Evolutionary conservation across 148 eudicot species (phyloP).

Genomic region (Mesembryanthemum crystallinum): DNA sequence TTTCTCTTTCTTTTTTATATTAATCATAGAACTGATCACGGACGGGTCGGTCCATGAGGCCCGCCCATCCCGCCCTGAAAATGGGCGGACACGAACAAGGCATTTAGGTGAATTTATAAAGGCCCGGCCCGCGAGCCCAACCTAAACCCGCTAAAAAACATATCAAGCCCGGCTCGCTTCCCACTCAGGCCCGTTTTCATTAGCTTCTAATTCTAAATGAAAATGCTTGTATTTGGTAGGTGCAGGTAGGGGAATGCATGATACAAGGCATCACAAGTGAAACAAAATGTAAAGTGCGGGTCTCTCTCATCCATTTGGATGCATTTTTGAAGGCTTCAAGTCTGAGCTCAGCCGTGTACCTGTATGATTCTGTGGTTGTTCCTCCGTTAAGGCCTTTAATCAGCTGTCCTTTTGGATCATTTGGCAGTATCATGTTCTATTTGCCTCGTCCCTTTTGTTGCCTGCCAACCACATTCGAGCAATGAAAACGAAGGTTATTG

Average conservation of each 20-base stretch:
- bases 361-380: slow-evolving; percentile 20
- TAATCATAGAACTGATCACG: too few species aligned
- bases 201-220: too few species aligned
- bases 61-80: too few species aligned
- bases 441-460: slow-evolving; percentile 25
- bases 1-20: too few species aligned
- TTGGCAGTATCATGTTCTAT: slow-evolving; percentile 27
- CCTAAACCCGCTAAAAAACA: too few species aligned
- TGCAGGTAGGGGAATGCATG: slow-evolving; percentile 14
- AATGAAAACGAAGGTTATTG: not conserved
- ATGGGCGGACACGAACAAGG: too few species aligned
- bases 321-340: slow-evolving; percentile 22
- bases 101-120: too few species aligned
- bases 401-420: slow-evolving; percentile 21
- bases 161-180: too few species aligned
- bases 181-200: too few species aligned
- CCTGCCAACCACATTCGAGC: slow-evolving; percentile 10
- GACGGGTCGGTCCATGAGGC: too few species aligned
- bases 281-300: slow-evolving; percentile 1
- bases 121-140: too few species aligned
- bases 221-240: too few species aligned
- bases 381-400: slow-evolving; percentile 29
- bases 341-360: slow-evolving; percentile 17
- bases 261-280: slow-evolving; percentile 4
- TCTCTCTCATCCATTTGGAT: slow-evolving; percentile 19